Percentiles rank a stretch among this genome's conserved stretches.
These are phyloP conservation scores for Ogataea paradorogensis DNA, from an alignment of 805 yeast genomes.

Conservation along the genomic window DNA sequence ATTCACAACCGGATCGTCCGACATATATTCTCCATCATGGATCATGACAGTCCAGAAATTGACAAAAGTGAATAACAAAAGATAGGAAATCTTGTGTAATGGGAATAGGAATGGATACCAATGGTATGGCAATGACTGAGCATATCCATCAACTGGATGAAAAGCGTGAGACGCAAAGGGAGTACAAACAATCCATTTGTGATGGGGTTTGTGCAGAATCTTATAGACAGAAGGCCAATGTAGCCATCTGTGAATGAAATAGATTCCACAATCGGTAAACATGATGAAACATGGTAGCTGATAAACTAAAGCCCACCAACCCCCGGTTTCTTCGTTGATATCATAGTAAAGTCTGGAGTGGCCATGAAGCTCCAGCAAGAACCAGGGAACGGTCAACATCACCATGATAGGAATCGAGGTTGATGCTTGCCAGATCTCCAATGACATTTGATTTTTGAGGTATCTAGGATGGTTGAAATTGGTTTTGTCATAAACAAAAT, in stretches of 20 bases:
- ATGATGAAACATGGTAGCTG: constrained; percentile 80
- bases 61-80: constrained; percentile 81
- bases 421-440: constrained; percentile 77
- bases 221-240: constrained; percentile 93
- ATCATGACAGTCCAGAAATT: constrained; percentile 99
- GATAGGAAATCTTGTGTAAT: constrained; percentile 80
- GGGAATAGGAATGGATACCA: constrained; percentile 90
- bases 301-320: constrained; percentile 57
- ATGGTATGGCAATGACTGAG: constrained; percentile 92
- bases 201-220: constrained; percentile 91
- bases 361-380: constrained; percentile 78
- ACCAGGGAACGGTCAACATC: constrained; percentile 83
- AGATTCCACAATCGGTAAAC: constrained; percentile 93
- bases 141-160: constrained; percentile 96
- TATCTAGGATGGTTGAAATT: constrained; percentile 95
- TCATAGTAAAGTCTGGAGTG: constrained; percentile 74
- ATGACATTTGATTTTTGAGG: constrained; percentile 84
- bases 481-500: constrained; percentile 77
- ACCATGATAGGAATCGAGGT: constrained; percentile 91
- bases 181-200: constrained; percentile 98
- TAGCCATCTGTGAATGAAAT: constrained; percentile 85
- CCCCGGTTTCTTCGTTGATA: constrained; percentile 60
- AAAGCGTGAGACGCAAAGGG: constrained; percentile 98
- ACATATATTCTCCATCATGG: constrained; percentile 95
- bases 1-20: constrained; percentile 89